Base-by-base conservation (phyloP, 164 flowering plant species). In the Amborella trichopoda region DNA sequence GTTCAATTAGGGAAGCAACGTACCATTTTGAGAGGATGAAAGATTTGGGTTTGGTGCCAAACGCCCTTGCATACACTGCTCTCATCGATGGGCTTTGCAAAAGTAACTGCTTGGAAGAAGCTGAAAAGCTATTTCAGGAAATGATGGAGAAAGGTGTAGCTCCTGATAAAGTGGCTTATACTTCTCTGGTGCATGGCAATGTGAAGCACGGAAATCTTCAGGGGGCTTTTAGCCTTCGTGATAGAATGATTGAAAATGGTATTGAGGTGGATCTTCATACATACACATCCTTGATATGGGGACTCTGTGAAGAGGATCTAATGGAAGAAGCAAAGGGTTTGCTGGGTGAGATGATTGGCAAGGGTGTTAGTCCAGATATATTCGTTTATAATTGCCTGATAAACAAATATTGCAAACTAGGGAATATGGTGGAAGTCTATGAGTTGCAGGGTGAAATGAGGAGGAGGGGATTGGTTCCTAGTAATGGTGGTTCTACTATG, bases 1-100 rank as follows among this genome's bases (percentile, higher is more conserved):
- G 90, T 33, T 41, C 55, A 49, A 52, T 80, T n/a, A 44, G 64
- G n/a, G 79, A 76, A 55, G 97, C 93, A 45, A 44, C 66, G 45
- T 46, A 48, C 46, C 64, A 75, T 66, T 80, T 84, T 49, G 19
- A 38, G 25, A 54, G 49, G 51, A 78, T 84, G 85, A 30, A 8
- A 33, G 63, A 59, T 3, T 41, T 50, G 39, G 72, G 73, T 53
- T 50, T 80, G 30, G 54, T 57, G 24, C 89, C 97, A 20, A 80
- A 84, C 63, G 68, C 77, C 32, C 59, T 63, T 25, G 71, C 69
- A 36, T 88, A 76, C 60, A 82, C 93, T 10, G 77, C 90, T 3
- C 61, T 84, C 24, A 75, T 88, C 46, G 77, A 84, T 58, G 93
- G 89, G 2, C 73, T 80, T 28, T 78, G 89, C 52, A 81, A 74